Percentiles rank a stretch among this genome's conserved stretches.
These are phyloP conservation scores for Boletus coccyginus DNA, from an alignment of 768 basidiomycete genomes.

Conservation along the genomic window DNA sequence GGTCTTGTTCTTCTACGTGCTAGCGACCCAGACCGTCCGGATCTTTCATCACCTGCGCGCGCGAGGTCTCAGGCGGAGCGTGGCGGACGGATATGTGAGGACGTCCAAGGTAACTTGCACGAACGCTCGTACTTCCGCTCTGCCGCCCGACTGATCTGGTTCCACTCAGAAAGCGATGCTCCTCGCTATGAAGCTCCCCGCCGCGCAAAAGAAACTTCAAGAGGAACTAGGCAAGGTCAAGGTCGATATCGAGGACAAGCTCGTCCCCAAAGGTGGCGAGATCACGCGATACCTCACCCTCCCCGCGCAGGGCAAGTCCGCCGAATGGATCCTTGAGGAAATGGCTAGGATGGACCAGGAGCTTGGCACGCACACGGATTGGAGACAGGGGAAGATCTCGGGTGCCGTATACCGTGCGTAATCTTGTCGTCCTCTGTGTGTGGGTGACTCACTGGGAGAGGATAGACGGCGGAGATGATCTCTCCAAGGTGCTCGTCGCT, in stretches of 20 bases:
- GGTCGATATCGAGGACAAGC: slow-evolving; percentile 60
- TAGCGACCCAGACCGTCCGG: slow-evolving; percentile 25
- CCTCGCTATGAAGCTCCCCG: slow-evolving; percentile 60
- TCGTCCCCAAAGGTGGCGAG: slow-evolving; percentile 61
- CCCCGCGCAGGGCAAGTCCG: slow-evolving; percentile 58
- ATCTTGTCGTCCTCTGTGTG: background rate
- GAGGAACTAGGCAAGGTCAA: slow-evolving; percentile 62
- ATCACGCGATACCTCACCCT: slow-evolving; percentile 66
- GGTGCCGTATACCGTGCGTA: slow-evolving; percentile 83
- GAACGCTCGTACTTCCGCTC: too few relatives aligned
- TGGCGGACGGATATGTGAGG: slow-evolving; percentile 28
- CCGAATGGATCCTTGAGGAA: slow-evolving; percentile 73
- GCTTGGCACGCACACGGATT: slow-evolving; percentile 45
- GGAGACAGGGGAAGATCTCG: slow-evolving; percentile 72
- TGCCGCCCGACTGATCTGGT: background rate
- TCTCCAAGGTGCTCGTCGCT: slow-evolving; percentile 72
- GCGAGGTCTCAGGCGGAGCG: slow-evolving; percentile 30
- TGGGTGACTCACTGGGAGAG: background rate
- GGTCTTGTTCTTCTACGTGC: slow-evolving; percentile 34
- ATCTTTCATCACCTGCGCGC: slow-evolving; percentile 37
- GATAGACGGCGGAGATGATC: slow-evolving; percentile 78
- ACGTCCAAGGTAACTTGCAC: slow-evolving; percentile 19
- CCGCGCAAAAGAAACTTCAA: slow-evolving; percentile 56
- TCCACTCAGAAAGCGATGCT: slow-evolving; percentile 43
- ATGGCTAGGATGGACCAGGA: slow-evolving; percentile 79